Evolutionary conservation across 164 flowering plant genomes (phyloP).

Genomic region (Kingdonia uniflora): DNA sequence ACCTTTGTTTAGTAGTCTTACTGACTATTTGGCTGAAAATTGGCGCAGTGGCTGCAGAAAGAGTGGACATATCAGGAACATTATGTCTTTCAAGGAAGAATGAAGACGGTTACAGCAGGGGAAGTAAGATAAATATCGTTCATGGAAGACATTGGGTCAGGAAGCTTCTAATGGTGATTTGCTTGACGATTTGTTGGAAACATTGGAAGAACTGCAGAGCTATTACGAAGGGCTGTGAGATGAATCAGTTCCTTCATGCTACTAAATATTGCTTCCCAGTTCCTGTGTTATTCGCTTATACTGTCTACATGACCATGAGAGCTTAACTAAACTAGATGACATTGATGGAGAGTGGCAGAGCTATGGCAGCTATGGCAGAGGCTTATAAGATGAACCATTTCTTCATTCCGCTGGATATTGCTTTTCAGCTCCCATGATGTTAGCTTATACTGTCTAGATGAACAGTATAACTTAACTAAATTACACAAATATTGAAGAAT

Average conservation of each 20-base stretch:
- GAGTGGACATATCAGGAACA: constrained; percentile 30
- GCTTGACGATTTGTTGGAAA: constrained; percentile 47
- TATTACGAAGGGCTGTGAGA: constrained; percentile 61
- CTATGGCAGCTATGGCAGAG: no score
- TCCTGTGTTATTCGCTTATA: constrained; percentile 58
- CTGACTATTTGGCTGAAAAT: constrained; percentile 47
- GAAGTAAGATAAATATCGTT: constrained; percentile 10
- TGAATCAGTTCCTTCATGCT: constrained; percentile 72
- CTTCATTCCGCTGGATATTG: no score
- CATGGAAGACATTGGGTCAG: constrained; percentile 40
- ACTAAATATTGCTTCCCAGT: constrained; percentile 46
- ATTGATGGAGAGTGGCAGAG: no score
- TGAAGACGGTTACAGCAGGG: constrained; percentile 40
- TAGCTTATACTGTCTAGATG: no score
- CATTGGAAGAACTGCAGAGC: constrained; percentile 71
- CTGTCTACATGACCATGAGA: constrained; percentile 42
- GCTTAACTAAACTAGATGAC: background rate
- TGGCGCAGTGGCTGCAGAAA: constrained; percentile 54
- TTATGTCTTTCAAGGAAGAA: constrained; percentile 58
- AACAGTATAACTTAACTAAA: no score
- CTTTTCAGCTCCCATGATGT: no score
- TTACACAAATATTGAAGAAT: no score
- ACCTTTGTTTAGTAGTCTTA: constrained; percentile 51
- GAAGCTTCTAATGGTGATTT: constrained; percentile 40
- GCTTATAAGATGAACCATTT: no score